These are phyloP conservation scores for Cucumis melo DNA, from an alignment of 306 rosid species.

Conservation along the genomic window DNA sequence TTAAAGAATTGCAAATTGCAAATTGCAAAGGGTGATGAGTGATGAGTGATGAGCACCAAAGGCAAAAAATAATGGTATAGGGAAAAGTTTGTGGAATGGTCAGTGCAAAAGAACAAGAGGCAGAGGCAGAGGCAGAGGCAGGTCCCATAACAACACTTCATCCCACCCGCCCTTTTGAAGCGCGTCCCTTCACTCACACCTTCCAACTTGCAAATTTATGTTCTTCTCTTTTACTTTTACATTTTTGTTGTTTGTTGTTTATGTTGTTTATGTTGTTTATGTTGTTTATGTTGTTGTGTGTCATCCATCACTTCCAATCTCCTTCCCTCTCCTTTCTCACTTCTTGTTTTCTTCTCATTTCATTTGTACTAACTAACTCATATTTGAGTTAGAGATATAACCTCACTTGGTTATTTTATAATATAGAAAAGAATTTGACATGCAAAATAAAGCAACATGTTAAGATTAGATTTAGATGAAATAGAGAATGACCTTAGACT, in stretches of 20 bases:
- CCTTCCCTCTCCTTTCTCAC: neutral
- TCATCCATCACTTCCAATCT: neutral
- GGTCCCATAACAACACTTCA: neutral
- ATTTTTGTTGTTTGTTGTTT: too few species aligned
- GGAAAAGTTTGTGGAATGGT: slow-evolving; percentile 6
- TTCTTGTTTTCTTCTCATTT: neutral
- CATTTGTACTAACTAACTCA: too few species aligned
- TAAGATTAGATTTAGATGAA: too few species aligned
- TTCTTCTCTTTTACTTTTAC: neutral
- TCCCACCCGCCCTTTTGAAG: neutral
- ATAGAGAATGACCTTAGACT: too few species aligned
- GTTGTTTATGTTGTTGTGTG: neutral
- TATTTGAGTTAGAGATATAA: too few species aligned
- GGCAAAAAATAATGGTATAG: neutral
- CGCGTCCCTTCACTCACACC: neutral
- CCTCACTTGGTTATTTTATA: too few species aligned
- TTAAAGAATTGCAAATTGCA: neutral
- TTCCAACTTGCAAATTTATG: neutral
- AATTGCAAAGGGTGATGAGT: neutral
- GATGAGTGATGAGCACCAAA: neutral
- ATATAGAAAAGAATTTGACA: too few species aligned
- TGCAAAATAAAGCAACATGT: too few species aligned
- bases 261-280: neutral
- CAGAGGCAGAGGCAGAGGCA: neutral
- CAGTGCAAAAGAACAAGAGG: neutral